Evolutionary conservation across 2,329 filamentous ascomycete species (phyloP).

Genomic region (Colletotrichum orchidophilum): DNA sequence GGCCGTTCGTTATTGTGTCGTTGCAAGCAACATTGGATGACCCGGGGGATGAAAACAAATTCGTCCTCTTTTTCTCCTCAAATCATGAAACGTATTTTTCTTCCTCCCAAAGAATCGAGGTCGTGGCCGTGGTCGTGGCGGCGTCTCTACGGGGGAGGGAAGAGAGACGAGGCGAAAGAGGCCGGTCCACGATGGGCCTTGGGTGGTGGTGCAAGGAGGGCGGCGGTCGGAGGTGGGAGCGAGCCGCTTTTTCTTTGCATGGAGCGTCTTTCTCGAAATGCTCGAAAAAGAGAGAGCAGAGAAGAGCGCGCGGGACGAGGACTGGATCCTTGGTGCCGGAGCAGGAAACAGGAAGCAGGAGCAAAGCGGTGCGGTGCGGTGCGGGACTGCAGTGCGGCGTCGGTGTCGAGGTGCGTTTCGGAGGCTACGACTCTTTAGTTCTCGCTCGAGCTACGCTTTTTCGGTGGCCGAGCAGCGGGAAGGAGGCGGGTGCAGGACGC

Average conservation of each 20-base stretch:
- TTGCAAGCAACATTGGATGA: conserved; percentile 28
- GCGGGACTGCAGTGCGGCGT: conserved; percentile 28
- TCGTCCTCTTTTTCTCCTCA: neutral
- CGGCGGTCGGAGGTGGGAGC: conserved; percentile 10
- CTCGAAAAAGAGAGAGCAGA: neutral
- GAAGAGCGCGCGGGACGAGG: neutral
- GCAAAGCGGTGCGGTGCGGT: conserved; percentile 1
- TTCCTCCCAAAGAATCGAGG: neutral
- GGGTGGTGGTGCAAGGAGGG: neutral
- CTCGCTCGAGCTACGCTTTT: conserved; percentile 33
- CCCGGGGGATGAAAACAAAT: neutral
- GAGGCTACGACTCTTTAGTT: conserved; percentile 23
- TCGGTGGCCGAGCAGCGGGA: conserved; percentile 31
- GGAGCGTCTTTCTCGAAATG: conserved; percentile 9
- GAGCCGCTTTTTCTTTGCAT: conserved; percentile 32
- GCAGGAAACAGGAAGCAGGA: conserved; percentile 4
- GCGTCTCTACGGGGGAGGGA: conserved; percentile 4
- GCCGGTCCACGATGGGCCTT: conserved; percentile 29
- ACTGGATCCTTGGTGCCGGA: neutral
- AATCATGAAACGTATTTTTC: neutral
- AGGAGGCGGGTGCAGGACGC: neutral
- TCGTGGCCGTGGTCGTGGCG: conserved; percentile 7
- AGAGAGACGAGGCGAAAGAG: conserved; percentile 12
- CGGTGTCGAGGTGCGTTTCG: conserved; percentile 27
- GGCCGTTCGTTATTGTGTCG: conserved; percentile 30